A percentile compares a stretch with the other conserved stretches of the same genome.
Evolutionary conservation across 306 rosid genomes (phyloP).

Genomic region (Corylus avellana): DNA sequence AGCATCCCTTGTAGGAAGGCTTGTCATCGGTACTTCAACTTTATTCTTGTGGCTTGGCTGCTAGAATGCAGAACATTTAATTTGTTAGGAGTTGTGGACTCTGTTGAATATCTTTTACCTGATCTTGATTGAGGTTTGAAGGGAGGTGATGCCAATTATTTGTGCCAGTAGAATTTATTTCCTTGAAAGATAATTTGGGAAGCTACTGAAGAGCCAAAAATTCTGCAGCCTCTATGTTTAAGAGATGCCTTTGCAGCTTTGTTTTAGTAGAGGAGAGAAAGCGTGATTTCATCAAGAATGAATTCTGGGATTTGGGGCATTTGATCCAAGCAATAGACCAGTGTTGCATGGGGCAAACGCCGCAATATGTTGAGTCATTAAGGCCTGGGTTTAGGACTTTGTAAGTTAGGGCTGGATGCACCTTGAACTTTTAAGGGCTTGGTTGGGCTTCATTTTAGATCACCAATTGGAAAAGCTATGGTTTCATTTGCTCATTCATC

Average conservation of each 20-base stretch:
- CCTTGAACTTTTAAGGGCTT: constrained; percentile 1
- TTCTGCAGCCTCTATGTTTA: too few species aligned
- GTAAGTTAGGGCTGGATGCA: neutral
- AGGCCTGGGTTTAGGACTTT: neutral
- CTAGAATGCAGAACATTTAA: too few species aligned
- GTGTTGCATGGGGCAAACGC: neutral
- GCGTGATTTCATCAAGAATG: neutral
- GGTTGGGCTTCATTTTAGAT: neutral
- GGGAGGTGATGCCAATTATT: too few species aligned
- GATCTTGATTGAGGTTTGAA: too few species aligned
- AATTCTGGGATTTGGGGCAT: neutral
- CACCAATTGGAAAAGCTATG: neutral
- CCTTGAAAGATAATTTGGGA: too few species aligned
- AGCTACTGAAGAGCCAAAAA: too few species aligned
- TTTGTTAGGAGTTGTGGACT: too few species aligned
- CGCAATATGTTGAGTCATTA: neutral
- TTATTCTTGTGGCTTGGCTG: too few species aligned
- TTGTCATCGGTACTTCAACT: too few species aligned
- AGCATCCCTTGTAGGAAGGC: too few species aligned
- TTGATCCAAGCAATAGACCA: neutral
- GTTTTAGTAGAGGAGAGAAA: neutral
- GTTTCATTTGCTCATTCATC: neutral
- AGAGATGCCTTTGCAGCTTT: neutral
- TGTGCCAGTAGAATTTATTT: too few species aligned
- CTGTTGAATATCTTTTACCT: too few species aligned